Conservation (phyloP, 805 yeast genomes). For the Wickerhamomyces xylosicus region DNA sequence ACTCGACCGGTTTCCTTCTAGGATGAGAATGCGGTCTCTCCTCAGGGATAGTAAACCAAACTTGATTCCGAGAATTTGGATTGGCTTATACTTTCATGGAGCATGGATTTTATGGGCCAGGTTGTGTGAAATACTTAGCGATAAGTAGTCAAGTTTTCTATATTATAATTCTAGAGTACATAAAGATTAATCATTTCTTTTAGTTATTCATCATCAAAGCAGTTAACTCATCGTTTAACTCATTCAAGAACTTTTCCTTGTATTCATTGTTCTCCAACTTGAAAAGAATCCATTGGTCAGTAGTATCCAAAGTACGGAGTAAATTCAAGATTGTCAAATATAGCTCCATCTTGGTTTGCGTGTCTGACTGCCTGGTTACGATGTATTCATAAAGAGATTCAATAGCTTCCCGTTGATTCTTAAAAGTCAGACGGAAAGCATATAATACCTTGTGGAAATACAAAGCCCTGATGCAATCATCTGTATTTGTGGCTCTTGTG, state of each 20-base stretch:
- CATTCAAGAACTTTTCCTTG: background rate
- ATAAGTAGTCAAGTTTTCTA: too few relatives aligned
- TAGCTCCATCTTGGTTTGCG: slow-evolving; percentile 21
- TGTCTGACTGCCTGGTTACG: slow-evolving; percentile 10
- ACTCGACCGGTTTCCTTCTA: too few relatives aligned
- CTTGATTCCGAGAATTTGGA: too few relatives aligned
- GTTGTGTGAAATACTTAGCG: too few relatives aligned
- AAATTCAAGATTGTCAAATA: slow-evolving; percentile 30
- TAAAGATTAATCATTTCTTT: too few relatives aligned
- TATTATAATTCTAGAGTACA: too few relatives aligned
- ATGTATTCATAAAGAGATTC: slow-evolving; percentile 34
- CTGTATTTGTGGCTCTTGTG: slow-evolving; percentile 15
- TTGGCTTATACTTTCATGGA: too few relatives aligned
- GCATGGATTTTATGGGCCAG: too few relatives aligned
- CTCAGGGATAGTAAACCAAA: too few relatives aligned
- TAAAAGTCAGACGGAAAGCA: slow-evolving; percentile 38
- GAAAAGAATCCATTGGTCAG: slow-evolving; percentile 27
- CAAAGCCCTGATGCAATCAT: slow-evolving; percentile 23
- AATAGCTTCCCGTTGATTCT: slow-evolving; percentile 38
- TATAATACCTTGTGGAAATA: slow-evolving; percentile 40
- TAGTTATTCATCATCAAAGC: too few relatives aligned
- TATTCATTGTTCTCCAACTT: background rate
- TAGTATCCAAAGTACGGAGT: slow-evolving; percentile 24
- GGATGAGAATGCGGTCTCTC: too few relatives aligned
- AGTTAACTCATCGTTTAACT: background rate